Evolutionary conservation across 164 flowering plant genomes (phyloP).

Genomic region (Echeveria elegans): DNA sequence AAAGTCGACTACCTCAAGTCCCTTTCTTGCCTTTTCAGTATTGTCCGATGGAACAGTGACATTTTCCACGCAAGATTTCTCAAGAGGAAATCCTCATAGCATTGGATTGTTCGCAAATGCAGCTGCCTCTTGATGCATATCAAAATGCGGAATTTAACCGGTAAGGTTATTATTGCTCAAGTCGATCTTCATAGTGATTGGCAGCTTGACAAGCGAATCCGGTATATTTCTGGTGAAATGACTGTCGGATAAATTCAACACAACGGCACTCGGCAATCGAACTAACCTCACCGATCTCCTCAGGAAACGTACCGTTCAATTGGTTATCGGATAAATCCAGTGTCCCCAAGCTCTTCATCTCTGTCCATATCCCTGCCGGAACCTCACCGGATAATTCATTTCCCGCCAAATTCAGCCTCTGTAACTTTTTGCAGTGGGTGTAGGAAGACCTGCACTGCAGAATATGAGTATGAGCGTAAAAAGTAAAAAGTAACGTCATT

Average conservation of each 20-base stretch:
- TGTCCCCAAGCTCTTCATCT: slow-evolving; percentile 40
- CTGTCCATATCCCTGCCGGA: slow-evolving; percentile 59
- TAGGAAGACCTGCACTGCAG: slow-evolving; percentile 20
- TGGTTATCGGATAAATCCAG: slow-evolving; percentile 66
- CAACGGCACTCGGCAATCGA: slow-evolving; percentile 62
- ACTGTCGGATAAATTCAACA: slow-evolving; percentile 71
- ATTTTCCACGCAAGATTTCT: slow-evolving; percentile 34
- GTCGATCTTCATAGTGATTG: slow-evolving; percentile 77
- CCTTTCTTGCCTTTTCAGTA: slow-evolving; percentile 9
- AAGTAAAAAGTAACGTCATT: slow-evolving; percentile 3
- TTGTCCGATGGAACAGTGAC: slow-evolving; percentile 19
- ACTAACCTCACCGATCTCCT: slow-evolving; percentile 53
- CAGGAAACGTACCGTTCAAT: slow-evolving; percentile 57
- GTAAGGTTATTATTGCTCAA: slow-evolving; percentile 58
- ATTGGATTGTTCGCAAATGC: slow-evolving; percentile 67
- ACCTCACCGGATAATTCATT: slow-evolving; percentile 60
- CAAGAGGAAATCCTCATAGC: slow-evolving; percentile 84
- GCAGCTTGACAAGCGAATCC: slow-evolving; percentile 52
- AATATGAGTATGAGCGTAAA: slow-evolving; percentile 13
- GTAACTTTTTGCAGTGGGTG: slow-evolving; percentile 62
- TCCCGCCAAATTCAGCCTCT: slow-evolving; percentile 45
- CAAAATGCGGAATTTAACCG: slow-evolving; percentile 80
- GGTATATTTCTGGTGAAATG: slow-evolving; percentile 63
- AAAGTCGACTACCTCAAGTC: slow-evolving; percentile 27
- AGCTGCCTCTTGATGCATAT: slow-evolving; percentile 69